Conservation (phyloP, 208 protist species). For the Crithidia fasciculata region DNA sequence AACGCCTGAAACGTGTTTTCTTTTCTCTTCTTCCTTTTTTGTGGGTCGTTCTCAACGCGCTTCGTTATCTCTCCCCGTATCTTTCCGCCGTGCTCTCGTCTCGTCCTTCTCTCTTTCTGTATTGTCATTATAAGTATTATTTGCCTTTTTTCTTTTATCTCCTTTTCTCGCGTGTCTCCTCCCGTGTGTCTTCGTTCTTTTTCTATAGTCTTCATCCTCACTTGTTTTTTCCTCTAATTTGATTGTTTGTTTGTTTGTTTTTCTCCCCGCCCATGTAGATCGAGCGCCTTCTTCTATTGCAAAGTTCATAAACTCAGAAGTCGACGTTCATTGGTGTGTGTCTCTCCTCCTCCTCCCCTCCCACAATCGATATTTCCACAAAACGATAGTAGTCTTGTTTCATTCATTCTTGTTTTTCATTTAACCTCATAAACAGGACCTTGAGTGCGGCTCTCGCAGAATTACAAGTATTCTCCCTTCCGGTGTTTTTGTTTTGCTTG, state of each 20-base stretch:
- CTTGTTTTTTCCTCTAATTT: background rate
- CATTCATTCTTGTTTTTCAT: background rate
- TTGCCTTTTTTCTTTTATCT: background rate
- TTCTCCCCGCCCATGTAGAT: background rate
- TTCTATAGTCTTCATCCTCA: background rate
- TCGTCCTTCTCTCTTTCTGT: conserved; percentile 1
- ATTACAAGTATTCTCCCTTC: background rate
- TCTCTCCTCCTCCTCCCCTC: background rate
- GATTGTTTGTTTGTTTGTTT: conserved; percentile 2
- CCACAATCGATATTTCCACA: background rate
- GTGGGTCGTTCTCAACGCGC: background rate
- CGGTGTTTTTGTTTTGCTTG: background rate
- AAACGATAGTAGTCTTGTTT: background rate
- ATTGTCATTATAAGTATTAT: conserved; percentile 1
- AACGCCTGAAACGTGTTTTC: background rate
- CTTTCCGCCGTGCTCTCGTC: background rate
- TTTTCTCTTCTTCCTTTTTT: conserved; percentile 11
- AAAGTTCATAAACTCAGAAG: too few species aligned
- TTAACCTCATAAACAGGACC: background rate
- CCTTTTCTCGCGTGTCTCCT: background rate
- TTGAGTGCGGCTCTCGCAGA: background rate
- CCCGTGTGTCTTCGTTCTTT: background rate
- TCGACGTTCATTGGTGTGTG: background rate
- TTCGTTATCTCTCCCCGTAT: background rate
- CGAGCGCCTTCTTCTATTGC: background rate